Evolutionary conservation across 441 rosid species (phyloP).

Genomic region (Geranium incanum): DNA sequence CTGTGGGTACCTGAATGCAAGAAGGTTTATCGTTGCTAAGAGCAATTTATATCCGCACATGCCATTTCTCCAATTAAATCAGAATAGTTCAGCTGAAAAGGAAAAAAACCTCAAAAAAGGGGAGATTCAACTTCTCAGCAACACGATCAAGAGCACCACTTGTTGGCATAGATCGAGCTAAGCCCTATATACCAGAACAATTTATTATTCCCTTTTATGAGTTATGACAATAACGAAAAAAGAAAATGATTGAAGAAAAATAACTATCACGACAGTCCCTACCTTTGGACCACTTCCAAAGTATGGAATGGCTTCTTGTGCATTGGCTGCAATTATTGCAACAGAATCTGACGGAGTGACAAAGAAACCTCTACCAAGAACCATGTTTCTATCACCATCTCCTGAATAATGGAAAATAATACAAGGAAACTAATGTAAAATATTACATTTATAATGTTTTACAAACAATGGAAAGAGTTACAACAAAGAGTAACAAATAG

Average conservation of each 20-base stretch:
- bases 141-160: conserved; percentile 95
- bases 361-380: conserved; percentile 72
- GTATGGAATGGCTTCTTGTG: conserved; percentile 80
- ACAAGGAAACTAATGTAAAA: background rate
- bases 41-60: conserved; percentile 9
- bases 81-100: conserved; percentile 15
- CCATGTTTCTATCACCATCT: conserved; percentile 96
- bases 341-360: conserved; percentile 93
- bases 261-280: conserved; percentile 15
- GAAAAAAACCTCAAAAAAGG: conserved; percentile 66
- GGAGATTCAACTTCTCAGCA: conserved; percentile 73
- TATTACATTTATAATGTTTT: background rate
- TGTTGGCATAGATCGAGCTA: conserved; percentile 98
- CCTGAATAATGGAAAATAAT: conserved; percentile 37
- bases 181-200: conserved; percentile 46
- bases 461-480: too few species aligned
- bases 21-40: conserved; percentile 18
- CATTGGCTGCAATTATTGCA: conserved; percentile 88
- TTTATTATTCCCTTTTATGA: conserved; percentile 7
- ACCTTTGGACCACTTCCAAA: conserved; percentile 73
- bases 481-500: too few species aligned
- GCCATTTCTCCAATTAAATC: conserved; percentile 1
- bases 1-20: conserved; percentile 72
- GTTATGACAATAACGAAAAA: background rate
- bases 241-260: conserved; percentile 7